phyloP scores from a whole-genome alignment of 75 land plant genomes.

The Picea glauca region DNA sequence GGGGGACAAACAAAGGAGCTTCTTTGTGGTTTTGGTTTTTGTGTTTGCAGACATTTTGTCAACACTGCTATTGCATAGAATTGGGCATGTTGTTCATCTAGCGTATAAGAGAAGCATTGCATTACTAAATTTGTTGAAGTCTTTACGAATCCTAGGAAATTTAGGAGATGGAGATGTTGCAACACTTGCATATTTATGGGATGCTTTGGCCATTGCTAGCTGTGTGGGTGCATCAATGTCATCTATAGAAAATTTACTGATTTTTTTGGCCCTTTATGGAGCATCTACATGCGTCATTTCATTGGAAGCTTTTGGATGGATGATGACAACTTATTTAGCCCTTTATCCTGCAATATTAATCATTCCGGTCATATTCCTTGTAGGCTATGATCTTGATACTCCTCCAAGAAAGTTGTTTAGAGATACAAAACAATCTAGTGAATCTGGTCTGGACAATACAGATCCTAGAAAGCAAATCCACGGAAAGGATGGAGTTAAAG shows the following conservation, averaged over 20 bases:
- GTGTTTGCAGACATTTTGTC: constrained; percentile 68
- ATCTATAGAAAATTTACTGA: constrained; percentile 67
- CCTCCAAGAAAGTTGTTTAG: constrained; percentile 65
- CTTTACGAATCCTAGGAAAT: constrained; percentile 16
- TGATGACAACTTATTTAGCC: constrained; percentile 68
- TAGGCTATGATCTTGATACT: constrained; percentile 69
- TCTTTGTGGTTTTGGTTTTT: constrained; percentile 58
- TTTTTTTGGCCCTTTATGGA: constrained; percentile 62
- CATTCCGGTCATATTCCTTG: constrained; percentile 62
- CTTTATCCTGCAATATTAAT: constrained; percentile 74
- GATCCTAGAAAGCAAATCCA: not conserved
- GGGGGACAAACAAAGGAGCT: constrained; percentile 31
- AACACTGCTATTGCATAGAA: constrained; percentile 11
- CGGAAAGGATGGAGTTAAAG: not conserved
- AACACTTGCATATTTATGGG: constrained; percentile 70
- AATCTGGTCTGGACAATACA: not conserved
- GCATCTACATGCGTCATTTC: constrained; percentile 62
- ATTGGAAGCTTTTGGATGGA: constrained; percentile 80
- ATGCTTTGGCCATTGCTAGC: constrained; percentile 72
- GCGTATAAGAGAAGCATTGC: constrained; percentile 19
- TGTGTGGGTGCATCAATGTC: constrained; percentile 76
- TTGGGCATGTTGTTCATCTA: not conserved
- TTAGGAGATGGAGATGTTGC: constrained; percentile 58
- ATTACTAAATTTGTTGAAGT: constrained; percentile 20
- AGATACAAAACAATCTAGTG: not conserved